These are phyloP conservation scores for Cutaneotrichosporon cyanovorans DNA, from an alignment of 1,284 basidiomycete species.

Conservation along the genomic window DNA sequence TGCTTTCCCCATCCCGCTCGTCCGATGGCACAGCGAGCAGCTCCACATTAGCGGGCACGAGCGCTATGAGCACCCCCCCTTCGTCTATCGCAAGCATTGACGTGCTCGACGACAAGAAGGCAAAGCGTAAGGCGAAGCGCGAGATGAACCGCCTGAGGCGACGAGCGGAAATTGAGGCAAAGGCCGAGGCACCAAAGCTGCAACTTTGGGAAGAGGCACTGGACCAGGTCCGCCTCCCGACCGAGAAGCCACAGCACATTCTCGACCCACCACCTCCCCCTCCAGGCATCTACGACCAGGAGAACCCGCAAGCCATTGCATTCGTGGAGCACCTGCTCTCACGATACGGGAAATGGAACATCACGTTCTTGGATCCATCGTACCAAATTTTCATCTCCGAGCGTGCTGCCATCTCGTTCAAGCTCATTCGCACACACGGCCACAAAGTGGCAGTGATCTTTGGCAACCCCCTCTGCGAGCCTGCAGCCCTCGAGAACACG, in stretches of 20 bases:
- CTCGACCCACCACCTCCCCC: too few species aligned
- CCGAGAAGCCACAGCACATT: too few species aligned
- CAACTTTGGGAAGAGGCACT: too few species aligned
- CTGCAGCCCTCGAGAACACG: neutral
- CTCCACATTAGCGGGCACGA: constrained; percentile 14
- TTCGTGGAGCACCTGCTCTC: constrained; percentile 8
- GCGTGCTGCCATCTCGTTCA: constrained; percentile 12
- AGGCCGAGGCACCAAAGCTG: too few species aligned
- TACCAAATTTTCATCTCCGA: constrained; percentile 13
- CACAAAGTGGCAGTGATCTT: constrained; percentile 8
- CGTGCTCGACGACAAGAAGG: neutral
- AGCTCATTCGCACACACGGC: neutral
- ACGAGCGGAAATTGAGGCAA: too few species aligned
- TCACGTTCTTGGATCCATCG: constrained; percentile 12
- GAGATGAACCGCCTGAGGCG: constrained; percentile 2
- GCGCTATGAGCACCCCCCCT: constrained; percentile 66
- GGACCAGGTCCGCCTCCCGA: too few species aligned
- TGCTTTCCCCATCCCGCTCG: too few species aligned
- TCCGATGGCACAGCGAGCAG: too few species aligned
- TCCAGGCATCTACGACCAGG: neutral
- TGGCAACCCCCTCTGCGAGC: constrained; percentile 9
- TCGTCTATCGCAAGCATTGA: constrained; percentile 54
- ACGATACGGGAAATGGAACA: constrained; percentile 10
- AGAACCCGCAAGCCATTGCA: constrained; percentile 2
- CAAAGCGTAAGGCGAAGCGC: constrained; percentile 6